Base-by-base conservation (phyloP, 345 rosid species). In the Corchorus capsularis region DNA sequence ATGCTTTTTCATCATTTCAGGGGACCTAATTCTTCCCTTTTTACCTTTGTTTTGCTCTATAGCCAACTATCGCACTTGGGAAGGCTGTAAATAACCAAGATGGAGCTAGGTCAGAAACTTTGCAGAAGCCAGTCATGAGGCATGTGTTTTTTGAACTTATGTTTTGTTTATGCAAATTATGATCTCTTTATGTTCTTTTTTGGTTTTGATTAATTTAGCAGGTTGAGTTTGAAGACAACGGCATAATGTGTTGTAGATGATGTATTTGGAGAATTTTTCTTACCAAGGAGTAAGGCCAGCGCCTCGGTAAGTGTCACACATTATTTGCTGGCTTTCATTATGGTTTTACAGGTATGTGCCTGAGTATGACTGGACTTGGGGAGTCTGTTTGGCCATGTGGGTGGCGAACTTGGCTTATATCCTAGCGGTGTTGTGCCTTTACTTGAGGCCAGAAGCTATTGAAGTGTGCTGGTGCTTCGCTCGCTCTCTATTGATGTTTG, bases 71-170 rank as follows among this genome's bases (percentile, higher is more conserved):
- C 39, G 73, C 79, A 49, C 83, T 82, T 14, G 85, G 80, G 75
- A 87, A 83, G 76, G 78, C 76, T 67, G 87, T 81, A 75, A 82
- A 77, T 34, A 57, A 85, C 20, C 79, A 81, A 80, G 93, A 84
- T 73, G 88, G 86, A 82, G 87, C 79, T 81, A 86, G 91, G 92
- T 90, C 89, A 87, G 94, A 85, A 84, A 83, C 87, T 84, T 78
- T 83, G 86, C 91, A 81, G 80, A 87, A 78, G 84, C 86, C 88
- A 78, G 75, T 79, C 77, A 85, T 76, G 79, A 89, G 94, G 93
- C 92, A 85, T 84, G 89, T 81, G 65, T 77, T 81, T 84, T 81
- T 81, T 62, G 74, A 83, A 82, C 86, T 82, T 78, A 10, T 43
- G 10, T 55, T 71, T 80, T 71, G 66, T 56, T 65, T 57, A 49